These are phyloP conservation scores for Candida pseudofarinosa DNA, from an alignment of 805 yeast genomes.

Conservation along the genomic window DNA sequence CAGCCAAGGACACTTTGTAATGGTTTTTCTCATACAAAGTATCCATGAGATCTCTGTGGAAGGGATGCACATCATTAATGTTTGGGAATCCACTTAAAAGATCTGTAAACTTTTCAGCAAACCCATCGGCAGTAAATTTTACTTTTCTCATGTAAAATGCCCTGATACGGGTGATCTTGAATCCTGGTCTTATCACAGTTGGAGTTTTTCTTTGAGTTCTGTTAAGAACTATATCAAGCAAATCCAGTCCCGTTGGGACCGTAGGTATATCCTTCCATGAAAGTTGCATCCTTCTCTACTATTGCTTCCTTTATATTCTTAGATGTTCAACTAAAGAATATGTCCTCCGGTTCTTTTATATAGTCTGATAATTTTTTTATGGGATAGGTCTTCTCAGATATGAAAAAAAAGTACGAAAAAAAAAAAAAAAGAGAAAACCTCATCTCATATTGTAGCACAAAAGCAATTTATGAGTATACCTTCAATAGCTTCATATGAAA, in stretches of 20 bases:
- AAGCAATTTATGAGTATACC: no score
- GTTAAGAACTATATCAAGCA: conserved; percentile 93
- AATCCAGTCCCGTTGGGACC: conserved; percentile 86
- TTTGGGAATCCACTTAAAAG: conserved; percentile 88
- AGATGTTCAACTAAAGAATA: not conserved
- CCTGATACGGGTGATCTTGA: conserved; percentile 92
- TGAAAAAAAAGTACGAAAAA: not conserved
- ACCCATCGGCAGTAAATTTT: conserved; percentile 93
- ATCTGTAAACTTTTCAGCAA: conserved; percentile 86
- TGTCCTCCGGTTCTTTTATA: not conserved
- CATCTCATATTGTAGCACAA: not conserved
- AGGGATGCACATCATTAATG: conserved; percentile 96
- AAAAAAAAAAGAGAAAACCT: not conserved
- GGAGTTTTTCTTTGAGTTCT: conserved; percentile 99
- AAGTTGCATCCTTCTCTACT: conserved; percentile 70
- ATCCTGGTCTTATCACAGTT: conserved; percentile 96
- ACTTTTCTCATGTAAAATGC: conserved; percentile 98
- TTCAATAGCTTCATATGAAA: no score
- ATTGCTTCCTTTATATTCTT: not conserved
- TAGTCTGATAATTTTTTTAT: conserved; percentile 2
- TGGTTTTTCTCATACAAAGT: conserved; percentile 97
- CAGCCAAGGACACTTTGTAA: conserved; percentile 93
- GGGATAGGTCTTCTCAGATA: not conserved
- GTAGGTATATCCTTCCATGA: conserved; percentile 98
- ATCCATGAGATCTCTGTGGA: conserved; percentile 97